These are phyloP conservation scores for Coccinonectria pachysandricola DNA, from an alignment of 2,329 filamentous ascomycete genomes.

Conservation along the genomic window DNA sequence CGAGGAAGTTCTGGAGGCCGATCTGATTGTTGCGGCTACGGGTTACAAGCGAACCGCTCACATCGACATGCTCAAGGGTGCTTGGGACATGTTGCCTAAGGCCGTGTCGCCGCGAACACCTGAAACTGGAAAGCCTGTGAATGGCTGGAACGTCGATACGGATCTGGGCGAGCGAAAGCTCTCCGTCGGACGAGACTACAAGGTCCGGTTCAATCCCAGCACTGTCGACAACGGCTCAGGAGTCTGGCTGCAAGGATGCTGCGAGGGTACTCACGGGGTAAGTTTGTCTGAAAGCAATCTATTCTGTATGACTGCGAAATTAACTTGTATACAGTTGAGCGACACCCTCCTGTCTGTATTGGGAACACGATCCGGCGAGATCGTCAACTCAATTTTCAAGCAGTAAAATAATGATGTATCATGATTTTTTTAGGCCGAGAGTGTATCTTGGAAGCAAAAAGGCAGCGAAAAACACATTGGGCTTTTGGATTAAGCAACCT, in stretches of 20 bases:
- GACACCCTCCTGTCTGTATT: slow-evolving; percentile 75
- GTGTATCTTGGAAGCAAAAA: slow-evolving; percentile 14
- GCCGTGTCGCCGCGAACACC: slow-evolving; percentile 17
- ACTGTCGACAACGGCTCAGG: slow-evolving; percentile 64
- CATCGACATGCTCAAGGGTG: slow-evolving; percentile 60
- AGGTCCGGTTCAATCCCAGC: slow-evolving; percentile 57
- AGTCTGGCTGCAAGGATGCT: slow-evolving; percentile 89
- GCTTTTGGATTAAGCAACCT: slow-evolving; percentile 5
- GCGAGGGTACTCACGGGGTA: slow-evolving; percentile 84
- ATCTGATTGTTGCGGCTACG: slow-evolving; percentile 76
- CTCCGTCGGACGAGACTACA: slow-evolving; percentile 68
- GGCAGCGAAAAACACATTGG: slow-evolving; percentile 20
- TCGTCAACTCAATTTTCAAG: slow-evolving; percentile 63
- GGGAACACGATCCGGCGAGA: slow-evolving; percentile 64
- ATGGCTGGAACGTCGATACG: slow-evolving; percentile 31
- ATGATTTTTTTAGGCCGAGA: slow-evolving; percentile 11
- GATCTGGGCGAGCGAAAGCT: slow-evolving; percentile 39
- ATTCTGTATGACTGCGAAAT: slow-evolving; percentile 1
- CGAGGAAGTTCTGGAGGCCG: slow-evolving; percentile 60
- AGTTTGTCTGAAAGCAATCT: slow-evolving; percentile 30
- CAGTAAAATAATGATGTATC: slow-evolving; percentile 14
- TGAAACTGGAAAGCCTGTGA: slow-evolving; percentile 25
- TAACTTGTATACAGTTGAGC: slow-evolving; percentile 45
- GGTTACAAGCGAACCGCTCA: slow-evolving; percentile 76
- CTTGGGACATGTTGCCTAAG: slow-evolving; percentile 56